Evolutionary conservation across 176 grass and related monocot genomes (phyloP).

Genomic region (Zoysia pacifica): DNA sequence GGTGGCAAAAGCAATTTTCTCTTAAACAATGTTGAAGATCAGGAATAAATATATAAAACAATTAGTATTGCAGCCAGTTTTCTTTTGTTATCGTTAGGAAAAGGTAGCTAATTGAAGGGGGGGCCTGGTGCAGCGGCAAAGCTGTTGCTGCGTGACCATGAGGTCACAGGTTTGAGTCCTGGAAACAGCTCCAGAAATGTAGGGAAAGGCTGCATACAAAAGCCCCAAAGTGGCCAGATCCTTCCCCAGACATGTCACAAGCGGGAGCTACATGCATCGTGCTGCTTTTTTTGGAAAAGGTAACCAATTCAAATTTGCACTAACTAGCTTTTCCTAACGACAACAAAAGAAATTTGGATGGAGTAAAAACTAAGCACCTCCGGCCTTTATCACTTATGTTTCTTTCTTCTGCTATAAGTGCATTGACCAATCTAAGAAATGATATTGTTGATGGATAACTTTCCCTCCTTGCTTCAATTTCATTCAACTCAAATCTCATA

Average conservation of each 20-base stretch:
- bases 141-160: too few relatives aligned
- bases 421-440: slow-evolving; percentile 93
- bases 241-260: too few relatives aligned
- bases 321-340: neutral
- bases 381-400: slow-evolving; percentile 78
- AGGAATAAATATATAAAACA: slow-evolving; percentile 13
- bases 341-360: neutral
- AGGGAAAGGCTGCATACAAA: too few relatives aligned
- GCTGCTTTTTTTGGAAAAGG: neutral
- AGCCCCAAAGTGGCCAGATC: too few relatives aligned
- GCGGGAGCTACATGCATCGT: too few relatives aligned
- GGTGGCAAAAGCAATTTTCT: slow-evolving; percentile 13
- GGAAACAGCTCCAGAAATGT: too few relatives aligned
- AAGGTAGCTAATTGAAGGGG: neutral
- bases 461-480: slow-evolving; percentile 95
- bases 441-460: slow-evolving; percentile 98
- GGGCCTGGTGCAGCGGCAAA: too few relatives aligned
- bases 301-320: neutral
- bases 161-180: too few relatives aligned
- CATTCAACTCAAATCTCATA: slow-evolving; percentile 98
- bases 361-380: slow-evolving; percentile 55
- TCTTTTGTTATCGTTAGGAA: neutral
- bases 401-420: slow-evolving; percentile 87
- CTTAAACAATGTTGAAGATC: slow-evolving; percentile 19
- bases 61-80: neutral